A percentile compares a stretch with the other conserved stretches of the same genome.
Conservation (phyloP, 345 rosid genomes). For the Arabidopsis arenosa region DNA sequence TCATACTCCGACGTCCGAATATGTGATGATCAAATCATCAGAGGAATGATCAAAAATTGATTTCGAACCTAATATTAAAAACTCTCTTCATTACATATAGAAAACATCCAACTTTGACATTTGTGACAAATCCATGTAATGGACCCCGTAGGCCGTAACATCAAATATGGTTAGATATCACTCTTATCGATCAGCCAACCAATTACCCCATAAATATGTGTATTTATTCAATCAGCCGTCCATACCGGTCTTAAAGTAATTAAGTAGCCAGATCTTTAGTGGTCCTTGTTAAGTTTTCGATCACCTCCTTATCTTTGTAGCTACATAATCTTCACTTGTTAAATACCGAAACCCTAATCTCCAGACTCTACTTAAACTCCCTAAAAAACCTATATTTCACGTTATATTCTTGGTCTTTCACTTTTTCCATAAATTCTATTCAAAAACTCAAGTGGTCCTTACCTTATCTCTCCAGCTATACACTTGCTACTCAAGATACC, state of each 20-base stretch:
- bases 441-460: background rate
- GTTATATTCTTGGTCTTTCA: slow-evolving; percentile 1
- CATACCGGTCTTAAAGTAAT: slow-evolving; percentile 14
- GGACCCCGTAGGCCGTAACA: background rate
- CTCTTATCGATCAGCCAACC: slow-evolving; percentile 26
- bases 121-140: background rate
- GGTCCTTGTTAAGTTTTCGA: slow-evolving; percentile 3
- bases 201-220: slow-evolving; percentile 10
- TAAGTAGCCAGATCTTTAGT: slow-evolving; percentile 17
- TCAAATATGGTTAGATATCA: slow-evolving; percentile 38
- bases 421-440: background rate
- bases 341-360: slow-evolving; percentile 10
- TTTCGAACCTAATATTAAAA: background rate
- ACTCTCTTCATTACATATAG: background rate
- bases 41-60: background rate
- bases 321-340: slow-evolving; percentile 20
- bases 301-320: background rate
- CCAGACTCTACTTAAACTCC: background rate
- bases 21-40: background rate
- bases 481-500: slow-evolving; percentile 11
- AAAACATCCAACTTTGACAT: background rate
- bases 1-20: background rate
- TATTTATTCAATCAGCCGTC: slow-evolving; percentile 24
- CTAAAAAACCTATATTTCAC: background rate
- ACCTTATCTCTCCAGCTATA: background rate